Evolutionary conservation across 2,329 filamentous ascomycete species (phyloP), one percentile per base, ranked within the genome.

Genomic region (Fonsecaea erecta): DNA sequence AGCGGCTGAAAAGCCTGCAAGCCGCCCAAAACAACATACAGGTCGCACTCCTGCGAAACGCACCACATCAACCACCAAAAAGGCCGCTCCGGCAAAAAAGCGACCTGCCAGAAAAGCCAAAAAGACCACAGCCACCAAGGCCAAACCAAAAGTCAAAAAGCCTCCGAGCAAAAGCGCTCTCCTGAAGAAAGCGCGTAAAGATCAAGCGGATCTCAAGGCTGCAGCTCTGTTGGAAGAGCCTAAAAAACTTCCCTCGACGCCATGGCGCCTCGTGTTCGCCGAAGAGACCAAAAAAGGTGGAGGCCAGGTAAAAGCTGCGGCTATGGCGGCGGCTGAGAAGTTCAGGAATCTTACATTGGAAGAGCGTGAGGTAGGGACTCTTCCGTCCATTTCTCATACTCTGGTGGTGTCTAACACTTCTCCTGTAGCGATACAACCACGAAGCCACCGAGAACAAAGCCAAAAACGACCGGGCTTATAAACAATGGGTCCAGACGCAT

Each of bases 401-500:
- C 30, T 24, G n/a, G 1, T 32, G 11, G 16, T 51, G 30, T 54
- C 32, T 70, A 7, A 40, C 46, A 28, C 30, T 51, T n/a, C 60
- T 16, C 30, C 9, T 46, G 16, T 71, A 89, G 86, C 79, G 80
- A 70, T 84, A 83, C 73, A 82, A 84, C 70, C 81, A 84, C 55
- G 69, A 81, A 18, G 83, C 82, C 57, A 80, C 79, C 62, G 72
- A 82, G 64, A 82, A 80, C 69, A 81, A 74, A 21, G 78, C 77
- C 46, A 75, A 77, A 14, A 82, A 82, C 56, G 70, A 74, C 21
- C 75, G 77, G 21, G 78, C 77, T 14, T 83, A 82, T 72, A 77
- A 83, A 32, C 73, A 79, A 64, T 90, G 85, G 85, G 74, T 90
- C 21, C 74, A 82, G 34, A 76, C 75, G 2, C 76, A 87, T 72